Conservation (phyloP, 306 rosid species). For the Vigna mungo region DNA sequence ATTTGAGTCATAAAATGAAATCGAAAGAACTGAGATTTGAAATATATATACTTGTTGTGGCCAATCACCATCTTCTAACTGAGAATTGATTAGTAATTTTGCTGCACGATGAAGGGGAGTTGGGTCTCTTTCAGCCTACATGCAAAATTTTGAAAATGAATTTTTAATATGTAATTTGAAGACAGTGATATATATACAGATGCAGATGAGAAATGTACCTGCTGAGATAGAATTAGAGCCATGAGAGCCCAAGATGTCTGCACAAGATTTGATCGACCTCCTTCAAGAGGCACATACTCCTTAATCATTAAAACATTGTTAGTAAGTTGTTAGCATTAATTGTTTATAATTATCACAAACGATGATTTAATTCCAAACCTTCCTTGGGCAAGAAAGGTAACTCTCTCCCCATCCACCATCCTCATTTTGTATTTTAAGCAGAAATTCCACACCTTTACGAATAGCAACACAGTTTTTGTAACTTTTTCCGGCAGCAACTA, state of each 20-base stretch:
- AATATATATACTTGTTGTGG: slow-evolving; percentile 16
- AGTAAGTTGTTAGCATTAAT: neutral
- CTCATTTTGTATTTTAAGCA: slow-evolving; percentile 49
- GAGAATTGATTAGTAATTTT: slow-evolving; percentile 28
- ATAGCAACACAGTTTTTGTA: slow-evolving; percentile 46
- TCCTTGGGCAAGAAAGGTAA: slow-evolving; percentile 53
- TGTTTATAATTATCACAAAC: neutral
- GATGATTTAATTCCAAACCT: slow-evolving; percentile 24
- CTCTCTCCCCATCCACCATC: slow-evolving; percentile 83
- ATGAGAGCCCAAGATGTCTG: slow-evolving; percentile 38
- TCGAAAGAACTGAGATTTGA: neutral
- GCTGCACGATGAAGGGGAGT: neutral
- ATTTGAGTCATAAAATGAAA: too few relatives aligned
- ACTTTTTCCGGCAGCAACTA: slow-evolving; percentile 56
- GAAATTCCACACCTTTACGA: slow-evolving; percentile 52
- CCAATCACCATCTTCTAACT: slow-evolving; percentile 36
- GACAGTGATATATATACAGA: too few relatives aligned
- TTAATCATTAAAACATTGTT: neutral
- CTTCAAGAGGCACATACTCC: slow-evolving; percentile 31
- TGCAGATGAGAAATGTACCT: neutral
- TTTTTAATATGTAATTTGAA: too few relatives aligned
- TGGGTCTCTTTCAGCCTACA: slow-evolving; percentile 3
- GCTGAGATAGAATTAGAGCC: slow-evolving; percentile 18
- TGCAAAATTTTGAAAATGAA: neutral
- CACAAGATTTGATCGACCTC: slow-evolving; percentile 14